phyloP scores from a whole-genome alignment of 140 eudicot species.

The Stevia rebaudiana region DNA sequence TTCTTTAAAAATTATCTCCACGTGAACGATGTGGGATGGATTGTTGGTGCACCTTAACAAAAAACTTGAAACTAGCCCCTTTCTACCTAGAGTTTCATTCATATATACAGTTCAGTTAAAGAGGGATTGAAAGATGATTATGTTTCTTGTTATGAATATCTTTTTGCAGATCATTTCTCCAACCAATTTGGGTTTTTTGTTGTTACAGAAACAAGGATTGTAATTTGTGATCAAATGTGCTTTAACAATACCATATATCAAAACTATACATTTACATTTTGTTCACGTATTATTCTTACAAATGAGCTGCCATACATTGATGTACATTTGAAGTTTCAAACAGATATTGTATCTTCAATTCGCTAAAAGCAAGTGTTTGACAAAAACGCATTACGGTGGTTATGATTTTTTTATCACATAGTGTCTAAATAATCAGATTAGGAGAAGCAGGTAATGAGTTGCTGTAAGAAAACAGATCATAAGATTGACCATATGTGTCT shows the following conservation, averaged over 20 bases:
- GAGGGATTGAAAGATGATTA: too few relatives aligned
- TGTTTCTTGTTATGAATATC: too few relatives aligned
- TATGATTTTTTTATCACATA: not conserved
- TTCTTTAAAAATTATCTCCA: too few relatives aligned
- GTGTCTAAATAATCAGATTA: not conserved
- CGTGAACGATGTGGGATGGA: too few relatives aligned
- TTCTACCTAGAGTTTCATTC: too few relatives aligned
- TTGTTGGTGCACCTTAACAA: too few relatives aligned
- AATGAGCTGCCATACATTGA: not conserved
- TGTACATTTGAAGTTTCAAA: not conserved
- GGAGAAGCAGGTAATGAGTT: not conserved
- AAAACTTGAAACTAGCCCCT: too few relatives aligned
- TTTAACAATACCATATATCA: not conserved
- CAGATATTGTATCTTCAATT: not conserved
- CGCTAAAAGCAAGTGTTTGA: not conserved
- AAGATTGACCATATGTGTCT: constrained; percentile 91
- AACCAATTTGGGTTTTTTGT: constrained; percentile 4
- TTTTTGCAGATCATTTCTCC: constrained; percentile 50
- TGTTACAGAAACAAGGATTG: constrained; percentile 2
- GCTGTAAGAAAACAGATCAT: not conserved
- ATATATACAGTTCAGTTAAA: too few relatives aligned
- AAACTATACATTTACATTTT: not conserved
- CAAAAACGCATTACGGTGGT: not conserved
- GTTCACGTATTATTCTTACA: not conserved
- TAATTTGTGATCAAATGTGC: constrained; percentile 9